Evolutionary conservation across 2,329 filamentous ascomycete genomes (phyloP).

Genomic region (Ophiostoma australiae): DNA sequence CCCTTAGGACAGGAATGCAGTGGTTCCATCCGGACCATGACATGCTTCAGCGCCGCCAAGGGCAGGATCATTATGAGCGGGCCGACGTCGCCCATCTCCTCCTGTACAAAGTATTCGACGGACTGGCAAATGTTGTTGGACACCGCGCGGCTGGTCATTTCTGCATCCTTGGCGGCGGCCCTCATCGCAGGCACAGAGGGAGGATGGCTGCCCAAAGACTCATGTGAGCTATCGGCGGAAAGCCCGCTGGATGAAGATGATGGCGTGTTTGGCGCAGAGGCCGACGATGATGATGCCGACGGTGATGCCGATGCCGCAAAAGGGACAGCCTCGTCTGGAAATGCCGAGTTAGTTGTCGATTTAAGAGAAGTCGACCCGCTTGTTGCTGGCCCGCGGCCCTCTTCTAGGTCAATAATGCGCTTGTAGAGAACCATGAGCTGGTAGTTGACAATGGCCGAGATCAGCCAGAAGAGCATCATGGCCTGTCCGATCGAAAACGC

Average conservation of each 20-base stretch:
- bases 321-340: not conserved
- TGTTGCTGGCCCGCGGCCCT: not conserved
- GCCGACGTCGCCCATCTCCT: constrained; percentile 27
- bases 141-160: constrained; percentile 11
- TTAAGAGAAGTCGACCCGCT: not conserved
- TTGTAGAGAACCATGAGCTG: constrained; percentile 22
- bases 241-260: not conserved
- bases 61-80: constrained; percentile 24
- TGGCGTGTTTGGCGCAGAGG: not conserved
- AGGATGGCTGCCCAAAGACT: not conserved
- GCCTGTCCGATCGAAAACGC: constrained; percentile 28
- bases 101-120: constrained; percentile 28
- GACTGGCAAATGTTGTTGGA: constrained; percentile 29
- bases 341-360: not conserved
- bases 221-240: not conserved
- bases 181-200: not conserved
- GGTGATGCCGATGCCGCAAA: not conserved
- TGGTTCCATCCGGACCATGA: constrained; percentile 1
- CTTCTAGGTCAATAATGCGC: constrained; percentile 13
- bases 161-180: constrained; percentile 16
- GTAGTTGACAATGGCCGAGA: constrained; percentile 23
- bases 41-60: constrained; percentile 22
- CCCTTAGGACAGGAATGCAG: constrained; percentile 10
- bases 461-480: constrained; percentile 28
- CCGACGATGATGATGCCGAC: not conserved